These are phyloP conservation scores for Monoraphidium neglectum DNA, from an alignment of 139 green algal species.

Conservation along the genomic window DNA sequence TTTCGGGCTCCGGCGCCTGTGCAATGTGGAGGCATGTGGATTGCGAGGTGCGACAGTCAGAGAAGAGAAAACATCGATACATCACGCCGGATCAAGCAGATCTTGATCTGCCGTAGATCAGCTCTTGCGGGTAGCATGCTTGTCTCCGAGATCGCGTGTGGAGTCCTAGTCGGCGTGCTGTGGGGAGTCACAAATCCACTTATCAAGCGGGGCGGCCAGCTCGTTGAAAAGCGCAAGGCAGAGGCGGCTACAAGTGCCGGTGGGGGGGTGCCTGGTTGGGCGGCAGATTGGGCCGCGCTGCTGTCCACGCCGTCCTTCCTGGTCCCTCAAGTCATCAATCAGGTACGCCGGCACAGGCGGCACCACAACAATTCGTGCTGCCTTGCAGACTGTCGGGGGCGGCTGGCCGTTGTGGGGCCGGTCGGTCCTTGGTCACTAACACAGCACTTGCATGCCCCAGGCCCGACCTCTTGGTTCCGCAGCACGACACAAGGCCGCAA, in stretches of 20 bases:
- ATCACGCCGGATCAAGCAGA: too few relatives aligned
- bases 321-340: conserved; percentile 8
- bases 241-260: not conserved
- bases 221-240: conserved; percentile 10
- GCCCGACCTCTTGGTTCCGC: not conserved
- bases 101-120: too few relatives aligned
- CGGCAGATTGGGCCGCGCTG: not conserved
- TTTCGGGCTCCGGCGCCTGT: not conserved
- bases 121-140: too few relatives aligned
- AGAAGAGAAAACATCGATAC: too few relatives aligned
- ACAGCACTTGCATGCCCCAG: not conserved
- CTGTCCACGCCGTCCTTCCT: conserved; percentile 34
- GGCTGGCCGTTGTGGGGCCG: too few relatives aligned
- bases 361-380: too few relatives aligned
- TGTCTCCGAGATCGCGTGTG: not conserved
- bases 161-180: conserved; percentile 46
- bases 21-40: too few relatives aligned
- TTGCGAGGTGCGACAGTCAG: too few relatives aligned
- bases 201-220: conserved; percentile 46
- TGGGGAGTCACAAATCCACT: conserved; percentile 76
- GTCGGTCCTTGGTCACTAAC: too few relatives aligned
- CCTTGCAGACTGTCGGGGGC: too few relatives aligned
- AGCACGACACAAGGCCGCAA: too few relatives aligned
- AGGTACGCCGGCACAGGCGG: too few relatives aligned
- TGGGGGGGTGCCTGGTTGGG: not conserved